phyloP scores from a whole-genome alignment of 495 filamentous ascomycete species.

The Annulohypoxylon maeteangense region DNA sequence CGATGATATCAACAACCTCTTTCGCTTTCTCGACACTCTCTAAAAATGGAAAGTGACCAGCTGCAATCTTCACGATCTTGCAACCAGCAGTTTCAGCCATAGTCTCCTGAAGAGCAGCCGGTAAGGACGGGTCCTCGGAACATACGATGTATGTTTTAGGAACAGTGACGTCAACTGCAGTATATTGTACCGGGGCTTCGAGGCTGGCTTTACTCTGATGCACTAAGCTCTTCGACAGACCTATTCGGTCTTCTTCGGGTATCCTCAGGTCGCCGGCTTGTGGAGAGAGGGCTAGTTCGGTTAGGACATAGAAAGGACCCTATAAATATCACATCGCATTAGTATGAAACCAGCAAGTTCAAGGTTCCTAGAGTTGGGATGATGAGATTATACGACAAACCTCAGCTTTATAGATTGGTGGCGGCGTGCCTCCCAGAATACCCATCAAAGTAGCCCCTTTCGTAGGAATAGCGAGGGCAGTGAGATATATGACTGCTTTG shows the following conservation, averaged over 20 bases:
- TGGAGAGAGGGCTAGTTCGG: conserved; percentile 14
- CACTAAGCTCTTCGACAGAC: conserved; percentile 17
- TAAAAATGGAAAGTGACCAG: conserved; percentile 36
- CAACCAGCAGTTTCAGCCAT: conserved; percentile 21
- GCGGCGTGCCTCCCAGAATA: conserved; percentile 29
- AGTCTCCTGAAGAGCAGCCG: conserved; percentile 24
- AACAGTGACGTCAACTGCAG: conserved; percentile 37
- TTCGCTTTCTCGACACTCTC: conserved; percentile 26
- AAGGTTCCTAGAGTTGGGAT: background rate
- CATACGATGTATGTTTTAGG: conserved; percentile 44
- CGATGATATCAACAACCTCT: conserved; percentile 31
- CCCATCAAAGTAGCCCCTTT: conserved; percentile 24
- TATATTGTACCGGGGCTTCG: conserved; percentile 24
- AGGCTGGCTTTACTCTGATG: conserved; percentile 41
- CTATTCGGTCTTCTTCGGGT: conserved; percentile 12
- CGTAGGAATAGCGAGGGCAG: conserved; percentile 30
- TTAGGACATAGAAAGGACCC: conserved; percentile 39
- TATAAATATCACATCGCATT: background rate
- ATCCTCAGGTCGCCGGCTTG: background rate
- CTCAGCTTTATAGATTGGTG: conserved; percentile 33
- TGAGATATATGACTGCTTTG: conserved; percentile 51
- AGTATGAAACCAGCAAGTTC: background rate
- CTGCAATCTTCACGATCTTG: conserved; percentile 20
- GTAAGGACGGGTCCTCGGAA: conserved; percentile 29
- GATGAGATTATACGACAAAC: conserved; percentile 11